Base-by-base conservation (phyloP, 176 grass and related monocot species). In the Avena insularis region DNA sequence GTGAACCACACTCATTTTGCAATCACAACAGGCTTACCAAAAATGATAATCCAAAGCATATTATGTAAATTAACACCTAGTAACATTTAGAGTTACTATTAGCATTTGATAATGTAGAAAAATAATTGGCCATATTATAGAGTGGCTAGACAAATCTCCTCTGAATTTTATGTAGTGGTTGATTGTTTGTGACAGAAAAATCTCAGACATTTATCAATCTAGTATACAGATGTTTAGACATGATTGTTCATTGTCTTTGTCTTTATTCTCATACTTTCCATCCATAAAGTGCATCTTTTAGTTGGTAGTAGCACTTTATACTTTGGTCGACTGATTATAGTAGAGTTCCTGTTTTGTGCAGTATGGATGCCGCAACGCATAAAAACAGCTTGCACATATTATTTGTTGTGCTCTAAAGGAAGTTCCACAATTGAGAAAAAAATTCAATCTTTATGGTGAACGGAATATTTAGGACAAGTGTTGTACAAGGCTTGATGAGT, bases 151-250 rank as follows among this genome's bases (percentile, higher is more conserved):
- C 16, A n/a, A 23, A 48, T 75, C 59, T 79, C 38, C n/a, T 78
- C 5, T 71, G 43, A 54, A 64, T 68, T 57, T 17, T 64, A 79
- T 78, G 84, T 46, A 73, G 84, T 56, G 64, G 65, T 68, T 57
- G 75, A 66, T 73, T 71, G 75, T 69, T 55, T 36, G 12, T 1
- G 74, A 74, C 57, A 66, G 65, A n/a, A 75, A 91, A 87, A 79
- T 79, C 59, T 36, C 13, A 49, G 1, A 48, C 13, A 27, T 62
- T 61, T 43, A 16, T 77, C 59, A 11, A 57, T 21, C 46, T 43
- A 50, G 38, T 2, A 0, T 20, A 80, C 20, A 75, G 9, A 58
- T 83, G 56, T 57, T 67, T 57, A 45, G 20, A 12, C 55, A 88
- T 15, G 40, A 59, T 31, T n/a, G 47, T 40, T 8, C 56, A 14